These are phyloP conservation scores for Cystofilobasidium ferigula DNA, from an alignment of 768 basidiomycete genomes.

Conservation along the genomic window DNA sequence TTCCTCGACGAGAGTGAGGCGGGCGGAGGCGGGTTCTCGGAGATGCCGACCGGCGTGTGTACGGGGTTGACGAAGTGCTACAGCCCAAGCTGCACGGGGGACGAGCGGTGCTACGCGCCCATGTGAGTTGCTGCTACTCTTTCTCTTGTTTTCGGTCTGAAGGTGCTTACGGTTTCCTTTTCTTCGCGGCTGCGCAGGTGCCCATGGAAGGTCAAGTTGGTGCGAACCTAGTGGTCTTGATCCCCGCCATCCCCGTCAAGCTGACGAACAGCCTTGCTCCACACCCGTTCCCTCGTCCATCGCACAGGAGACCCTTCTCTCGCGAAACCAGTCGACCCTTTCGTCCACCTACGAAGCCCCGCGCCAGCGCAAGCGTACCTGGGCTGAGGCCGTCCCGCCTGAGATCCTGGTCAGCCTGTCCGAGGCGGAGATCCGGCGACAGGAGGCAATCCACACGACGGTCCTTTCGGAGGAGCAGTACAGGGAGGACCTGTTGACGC, in stretches of 20 bases:
- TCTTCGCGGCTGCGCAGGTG: not conserved
- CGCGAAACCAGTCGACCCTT: conserved; percentile 5
- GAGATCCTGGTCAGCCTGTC: conserved; percentile 61
- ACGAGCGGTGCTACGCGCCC: conserved; percentile 67
- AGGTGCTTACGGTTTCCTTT: not conserved
- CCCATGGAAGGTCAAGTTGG: not conserved
- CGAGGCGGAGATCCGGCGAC: conserved; percentile 66
- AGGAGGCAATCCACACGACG: conserved; percentile 60
- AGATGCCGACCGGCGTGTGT: conserved; percentile 80
- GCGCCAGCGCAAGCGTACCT: conserved; percentile 37
- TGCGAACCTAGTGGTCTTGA: not conserved
- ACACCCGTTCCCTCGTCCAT: not conserved
- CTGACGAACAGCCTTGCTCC: not conserved
- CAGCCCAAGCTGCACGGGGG: conserved; percentile 72
- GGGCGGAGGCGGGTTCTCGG: conserved; percentile 31
- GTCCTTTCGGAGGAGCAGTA: conserved; percentile 84
- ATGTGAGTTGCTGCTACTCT: conserved; percentile 45
- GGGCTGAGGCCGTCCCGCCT: conserved; percentile 67
- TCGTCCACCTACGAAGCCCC: conserved; percentile 7
- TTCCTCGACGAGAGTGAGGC: conserved; percentile 62
- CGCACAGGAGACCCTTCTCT: conserved; percentile 2
- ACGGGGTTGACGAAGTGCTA: conserved; percentile 86
- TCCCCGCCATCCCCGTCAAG: not conserved
- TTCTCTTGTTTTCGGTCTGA: not conserved
- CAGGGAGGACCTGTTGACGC: conserved; percentile 68